Percentiles rank a stretch among this genome's conserved stretches.
Conservation (phyloP, 2,329 filamentous ascomycete genomes). For the Apiospora sp. region DNA sequence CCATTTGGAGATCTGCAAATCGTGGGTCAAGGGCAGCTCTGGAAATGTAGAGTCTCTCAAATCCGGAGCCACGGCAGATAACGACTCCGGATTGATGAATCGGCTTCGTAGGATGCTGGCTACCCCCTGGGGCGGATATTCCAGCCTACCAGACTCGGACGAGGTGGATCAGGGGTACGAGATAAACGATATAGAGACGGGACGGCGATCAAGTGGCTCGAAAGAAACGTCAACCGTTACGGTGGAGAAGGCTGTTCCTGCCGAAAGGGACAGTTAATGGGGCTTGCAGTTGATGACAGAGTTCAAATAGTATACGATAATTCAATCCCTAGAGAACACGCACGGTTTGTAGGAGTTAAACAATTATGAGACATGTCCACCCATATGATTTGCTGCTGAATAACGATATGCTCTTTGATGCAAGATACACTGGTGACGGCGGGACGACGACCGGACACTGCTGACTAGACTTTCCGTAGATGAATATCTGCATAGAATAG, state of each 20-base stretch:
- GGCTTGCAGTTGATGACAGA: not conserved
- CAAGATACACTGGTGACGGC: not conserved
- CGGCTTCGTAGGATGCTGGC: constrained; percentile 3
- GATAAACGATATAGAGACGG: constrained; percentile 12
- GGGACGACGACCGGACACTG: not conserved
- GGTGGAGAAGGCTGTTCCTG: not conserved
- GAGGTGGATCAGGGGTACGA: not conserved
- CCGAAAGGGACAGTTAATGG: not conserved
- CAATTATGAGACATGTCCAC: not conserved
- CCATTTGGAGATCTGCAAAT: constrained; percentile 21
- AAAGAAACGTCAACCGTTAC: not conserved
- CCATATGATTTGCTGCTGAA: not conserved
- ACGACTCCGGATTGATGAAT: not conserved
- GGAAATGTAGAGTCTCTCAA: not conserved
- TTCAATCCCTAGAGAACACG: not conserved
- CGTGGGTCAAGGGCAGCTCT: constrained; percentile 7
- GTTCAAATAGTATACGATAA: not conserved
- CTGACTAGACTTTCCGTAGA: not conserved
- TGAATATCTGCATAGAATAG: not conserved
- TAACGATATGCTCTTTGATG: not conserved
- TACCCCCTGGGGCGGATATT: constrained; percentile 2
- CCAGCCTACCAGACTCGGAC: not conserved
- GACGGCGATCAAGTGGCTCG: not conserved
- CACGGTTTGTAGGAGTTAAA: not conserved
- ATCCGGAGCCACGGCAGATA: not conserved